Evolutionary conservation across 2,329 filamentous ascomycete genomes (phyloP).

Genomic region (Paracoccidioides brasiliensis): DNA sequence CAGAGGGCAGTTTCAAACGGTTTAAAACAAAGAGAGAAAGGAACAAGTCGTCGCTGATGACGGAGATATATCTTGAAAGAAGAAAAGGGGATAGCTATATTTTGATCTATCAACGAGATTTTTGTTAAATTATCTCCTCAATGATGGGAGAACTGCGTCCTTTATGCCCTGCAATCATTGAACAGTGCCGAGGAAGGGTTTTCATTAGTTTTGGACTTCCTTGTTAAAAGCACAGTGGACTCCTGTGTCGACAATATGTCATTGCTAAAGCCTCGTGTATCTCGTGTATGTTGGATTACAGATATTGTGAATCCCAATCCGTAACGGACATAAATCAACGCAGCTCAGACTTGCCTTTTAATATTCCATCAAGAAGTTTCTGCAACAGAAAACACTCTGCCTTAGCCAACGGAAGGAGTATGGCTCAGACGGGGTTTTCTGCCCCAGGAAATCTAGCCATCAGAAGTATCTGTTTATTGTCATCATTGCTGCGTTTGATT

Average conservation of each 20-base stretch:
- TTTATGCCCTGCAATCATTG: not conserved
- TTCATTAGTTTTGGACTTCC: not conserved
- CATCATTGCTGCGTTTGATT: constrained; percentile 24
- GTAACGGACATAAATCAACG: not conserved
- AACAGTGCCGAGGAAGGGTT: not conserved
- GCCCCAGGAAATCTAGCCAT: constrained; percentile 14
- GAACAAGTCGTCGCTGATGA: too few species aligned
- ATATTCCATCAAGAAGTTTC: constrained; percentile 4
- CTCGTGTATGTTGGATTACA: not conserved
- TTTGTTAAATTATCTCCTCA: not conserved
- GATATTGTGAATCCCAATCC: too few species aligned
- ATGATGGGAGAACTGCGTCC: not conserved
- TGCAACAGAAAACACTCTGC: not conserved
- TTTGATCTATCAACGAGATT: not conserved
- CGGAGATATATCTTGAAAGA: too few species aligned
- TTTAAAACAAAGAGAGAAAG: too few species aligned
- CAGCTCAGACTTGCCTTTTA: constrained; percentile 28
- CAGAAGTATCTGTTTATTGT: constrained; percentile 34
- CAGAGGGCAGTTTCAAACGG: too few species aligned
- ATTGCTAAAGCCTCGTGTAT: too few species aligned
- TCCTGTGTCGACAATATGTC: not conserved
- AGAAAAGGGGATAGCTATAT: too few species aligned
- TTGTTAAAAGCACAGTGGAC: not conserved
- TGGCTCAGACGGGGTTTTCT: constrained; percentile 1
- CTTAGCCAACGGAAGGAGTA: not conserved